These are phyloP conservation scores for Eudorina sp. DNA, from an alignment of 139 green algal genomes.

Conservation along the genomic window DNA sequence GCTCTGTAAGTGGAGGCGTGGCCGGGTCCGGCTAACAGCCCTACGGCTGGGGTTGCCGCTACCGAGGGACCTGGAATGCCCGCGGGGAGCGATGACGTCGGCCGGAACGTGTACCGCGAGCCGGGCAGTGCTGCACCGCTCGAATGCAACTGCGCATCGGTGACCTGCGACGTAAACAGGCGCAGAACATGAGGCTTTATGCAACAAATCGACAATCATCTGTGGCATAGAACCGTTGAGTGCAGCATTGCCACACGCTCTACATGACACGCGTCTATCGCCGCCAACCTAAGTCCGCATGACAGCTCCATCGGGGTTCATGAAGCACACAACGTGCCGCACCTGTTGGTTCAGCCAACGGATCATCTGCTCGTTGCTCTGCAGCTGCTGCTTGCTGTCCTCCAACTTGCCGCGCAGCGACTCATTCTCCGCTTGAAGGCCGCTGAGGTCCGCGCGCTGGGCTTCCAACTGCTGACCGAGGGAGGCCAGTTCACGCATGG, in stretches of 20 bases:
- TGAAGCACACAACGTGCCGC: not conserved
- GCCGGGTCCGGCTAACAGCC: slow-evolving; percentile 15
- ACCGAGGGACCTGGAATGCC: not conserved
- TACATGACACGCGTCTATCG: not conserved
- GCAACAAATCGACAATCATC: too few species aligned
- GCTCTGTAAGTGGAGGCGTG: slow-evolving; percentile 28
- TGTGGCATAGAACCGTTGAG: too few species aligned
- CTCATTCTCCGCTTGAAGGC: slow-evolving; percentile 54
- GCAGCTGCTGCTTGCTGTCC: slow-evolving; percentile 83
- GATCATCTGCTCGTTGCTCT: slow-evolving; percentile 95
- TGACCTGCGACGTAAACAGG: slow-evolving; percentile 84
- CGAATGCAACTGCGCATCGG: slow-evolving; percentile 76
- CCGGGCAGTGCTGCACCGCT: slow-evolving; percentile 49
- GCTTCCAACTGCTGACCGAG: slow-evolving; percentile 25
- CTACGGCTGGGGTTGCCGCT: slow-evolving; percentile 21
- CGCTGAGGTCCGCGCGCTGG: slow-evolving; percentile 15
- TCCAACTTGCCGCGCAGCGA: slow-evolving; percentile 83
- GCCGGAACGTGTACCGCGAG: slow-evolving; percentile 70
- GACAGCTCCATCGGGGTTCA: too few species aligned
- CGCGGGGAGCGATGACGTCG: not conserved
- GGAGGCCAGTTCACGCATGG: slow-evolving; percentile 18
- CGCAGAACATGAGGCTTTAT: too few species aligned
- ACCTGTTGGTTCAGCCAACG: slow-evolving; percentile 94
- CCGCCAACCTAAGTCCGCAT: too few species aligned
- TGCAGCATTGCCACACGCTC: too few species aligned